phyloP scores from a whole-genome alignment of 164 flowering plant species.

The Nymphaea thermarum region DNA sequence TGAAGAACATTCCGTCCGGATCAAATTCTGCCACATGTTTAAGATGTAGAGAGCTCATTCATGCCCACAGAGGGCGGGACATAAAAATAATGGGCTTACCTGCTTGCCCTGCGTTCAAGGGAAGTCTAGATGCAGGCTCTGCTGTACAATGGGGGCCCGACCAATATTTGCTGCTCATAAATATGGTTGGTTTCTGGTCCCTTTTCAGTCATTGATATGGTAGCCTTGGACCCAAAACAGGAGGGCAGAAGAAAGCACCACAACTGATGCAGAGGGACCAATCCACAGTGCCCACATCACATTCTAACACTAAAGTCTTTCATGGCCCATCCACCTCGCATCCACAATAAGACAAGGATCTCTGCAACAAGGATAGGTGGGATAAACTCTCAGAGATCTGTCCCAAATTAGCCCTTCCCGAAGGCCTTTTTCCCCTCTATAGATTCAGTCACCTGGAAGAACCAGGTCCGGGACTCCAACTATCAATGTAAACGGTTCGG shows the following conservation, averaged over 20 bases:
- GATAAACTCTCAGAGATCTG: background rate
- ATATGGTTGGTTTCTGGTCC: background rate
- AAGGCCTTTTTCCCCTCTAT: too few relatives aligned
- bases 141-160: background rate
- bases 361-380: background rate
- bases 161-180: background rate
- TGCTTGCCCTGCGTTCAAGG: background rate
- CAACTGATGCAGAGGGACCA: too few relatives aligned
- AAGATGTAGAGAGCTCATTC: too few relatives aligned
- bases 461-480: too few relatives aligned
- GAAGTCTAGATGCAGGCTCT: background rate
- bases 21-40: too few relatives aligned
- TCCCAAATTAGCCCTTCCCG: background rate
- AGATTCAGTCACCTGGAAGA: too few relatives aligned
- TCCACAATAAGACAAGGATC: background rate
- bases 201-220: background rate
- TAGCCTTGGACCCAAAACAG: background rate
- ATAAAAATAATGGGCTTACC: too few relatives aligned
- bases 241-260: background rate
- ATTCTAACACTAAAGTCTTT: background rate
- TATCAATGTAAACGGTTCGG: too few relatives aligned
- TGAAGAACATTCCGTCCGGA: too few relatives aligned
- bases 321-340: background rate
- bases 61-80: too few relatives aligned
- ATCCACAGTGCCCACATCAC: background rate